phyloP scores from a whole-genome alignment of 2,329 filamentous ascomycete species.

The Cladophialophora immunda region DNA sequence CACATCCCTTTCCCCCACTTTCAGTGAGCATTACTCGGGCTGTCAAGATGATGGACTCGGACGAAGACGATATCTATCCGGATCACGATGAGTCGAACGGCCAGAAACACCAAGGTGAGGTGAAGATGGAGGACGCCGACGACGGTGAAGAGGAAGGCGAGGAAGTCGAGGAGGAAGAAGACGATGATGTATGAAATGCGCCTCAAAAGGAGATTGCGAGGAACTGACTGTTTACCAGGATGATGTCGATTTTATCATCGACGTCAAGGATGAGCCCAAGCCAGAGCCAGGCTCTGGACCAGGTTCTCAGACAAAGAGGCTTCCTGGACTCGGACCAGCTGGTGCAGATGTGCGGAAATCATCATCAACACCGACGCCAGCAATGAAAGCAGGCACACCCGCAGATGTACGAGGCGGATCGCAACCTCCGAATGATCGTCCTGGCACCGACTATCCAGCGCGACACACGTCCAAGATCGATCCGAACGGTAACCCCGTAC shows the following conservation, averaged over 20 bases:
- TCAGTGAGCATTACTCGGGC: background rate
- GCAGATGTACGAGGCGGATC: conserved; percentile 41
- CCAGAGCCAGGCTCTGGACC: conserved; percentile 50
- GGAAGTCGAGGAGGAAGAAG: conserved; percentile 46
- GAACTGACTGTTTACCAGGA: conserved; percentile 46
- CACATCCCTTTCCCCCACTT: background rate
- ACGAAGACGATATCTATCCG: conserved; percentile 40
- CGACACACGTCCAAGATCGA: conserved; percentile 81
- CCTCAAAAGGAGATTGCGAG: conserved; percentile 48
- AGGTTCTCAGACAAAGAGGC: conserved; percentile 44
- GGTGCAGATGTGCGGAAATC: conserved; percentile 46
- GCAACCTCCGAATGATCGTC: conserved; percentile 52
- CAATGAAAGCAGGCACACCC: conserved; percentile 37
- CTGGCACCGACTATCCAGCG: conserved; percentile 72
- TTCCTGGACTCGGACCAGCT: conserved; percentile 51
- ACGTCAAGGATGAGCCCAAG: conserved; percentile 53
- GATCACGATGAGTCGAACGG: conserved; percentile 32
- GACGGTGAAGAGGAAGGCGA: conserved; percentile 40
- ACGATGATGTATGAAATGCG: conserved; percentile 48
- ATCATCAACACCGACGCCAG: conserved; percentile 49
- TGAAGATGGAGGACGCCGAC: conserved; percentile 44
- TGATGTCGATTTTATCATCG: conserved; percentile 60
- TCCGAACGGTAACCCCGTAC: conserved; percentile 76
- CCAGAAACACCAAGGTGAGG: conserved; percentile 29
- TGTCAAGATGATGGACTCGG: conserved; percentile 39